Conservation (phyloP, 495 filamentous ascomycete species). For the Cudoniella acicularis region DNA sequence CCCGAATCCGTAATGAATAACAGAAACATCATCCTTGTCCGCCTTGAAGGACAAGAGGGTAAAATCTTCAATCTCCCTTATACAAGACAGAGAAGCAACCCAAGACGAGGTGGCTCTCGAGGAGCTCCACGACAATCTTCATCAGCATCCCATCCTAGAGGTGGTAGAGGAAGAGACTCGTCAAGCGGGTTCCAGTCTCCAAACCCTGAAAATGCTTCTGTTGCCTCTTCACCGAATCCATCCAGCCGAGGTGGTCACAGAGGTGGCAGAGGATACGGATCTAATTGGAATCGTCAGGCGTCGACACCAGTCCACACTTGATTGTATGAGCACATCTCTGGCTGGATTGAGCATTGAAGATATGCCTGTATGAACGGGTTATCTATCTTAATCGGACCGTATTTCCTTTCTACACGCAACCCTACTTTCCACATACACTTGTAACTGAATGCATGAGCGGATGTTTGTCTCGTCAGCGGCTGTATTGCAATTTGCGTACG, state of each 20-base stretch:
- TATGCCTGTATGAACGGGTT: not conserved
- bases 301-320: constrained; percentile 23
- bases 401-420: constrained; percentile 16
- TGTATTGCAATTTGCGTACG: constrained; percentile 20
- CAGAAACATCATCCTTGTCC: constrained; percentile 40
- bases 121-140: constrained; percentile 28
- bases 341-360: not conserved
- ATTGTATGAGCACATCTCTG: not conserved
- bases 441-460: constrained; percentile 23
- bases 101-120: constrained; percentile 37
- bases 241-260: constrained; percentile 17
- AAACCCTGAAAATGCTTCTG: constrained; percentile 14
- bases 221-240: constrained; percentile 12
- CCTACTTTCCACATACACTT: constrained; percentile 18
- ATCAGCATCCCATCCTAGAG: constrained; percentile 19
- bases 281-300: constrained; percentile 20
- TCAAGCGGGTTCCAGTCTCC: constrained; percentile 23
- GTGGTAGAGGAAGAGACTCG: constrained; percentile 21
- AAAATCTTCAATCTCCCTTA: constrained; percentile 38
- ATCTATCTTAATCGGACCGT: not conserved
- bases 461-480: constrained; percentile 23
- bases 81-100: constrained; percentile 40
- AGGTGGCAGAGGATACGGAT: constrained; percentile 14
- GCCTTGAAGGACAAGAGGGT: constrained; percentile 37
- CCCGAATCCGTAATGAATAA: constrained; percentile 34